These are phyloP conservation scores for Metroxylon sagu DNA, from an alignment of 176 grass and related monocot genomes.

Conservation along the genomic window DNA sequence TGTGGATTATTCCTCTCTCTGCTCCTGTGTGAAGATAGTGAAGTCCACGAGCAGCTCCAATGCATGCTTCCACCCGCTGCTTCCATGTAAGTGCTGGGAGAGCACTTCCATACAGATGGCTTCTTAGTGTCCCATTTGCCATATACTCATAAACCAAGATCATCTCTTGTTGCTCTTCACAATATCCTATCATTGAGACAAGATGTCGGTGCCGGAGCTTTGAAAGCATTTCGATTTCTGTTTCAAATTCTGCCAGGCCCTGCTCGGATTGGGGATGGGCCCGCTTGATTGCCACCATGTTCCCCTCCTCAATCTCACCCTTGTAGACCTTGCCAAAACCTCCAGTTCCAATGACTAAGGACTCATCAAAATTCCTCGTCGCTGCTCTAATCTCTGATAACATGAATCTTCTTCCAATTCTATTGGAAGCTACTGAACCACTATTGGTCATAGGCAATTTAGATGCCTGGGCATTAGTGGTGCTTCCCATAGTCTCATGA, in stretches of 20 bases:
- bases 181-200: constrained; percentile 90
- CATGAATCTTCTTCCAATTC: constrained; percentile 61
- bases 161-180: constrained; percentile 92
- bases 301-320: constrained; percentile 57
- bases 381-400: constrained; percentile 66
- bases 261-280: constrained; percentile 69
- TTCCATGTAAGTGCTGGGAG: constrained; percentile 74
- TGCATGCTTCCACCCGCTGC: constrained; percentile 68
- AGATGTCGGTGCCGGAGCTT: constrained; percentile 96
- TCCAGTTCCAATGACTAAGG: constrained; percentile 62
- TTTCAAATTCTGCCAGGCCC: constrained; percentile 89
- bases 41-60: constrained; percentile 72
- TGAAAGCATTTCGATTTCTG: constrained; percentile 91
- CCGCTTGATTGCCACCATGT: constrained; percentile 68
- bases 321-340: constrained; percentile 95
- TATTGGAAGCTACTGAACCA: constrained; percentile 39
- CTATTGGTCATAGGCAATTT: constrained; percentile 33
- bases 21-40: constrained; percentile 96
- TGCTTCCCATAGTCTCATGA: constrained; percentile 80
- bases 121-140: constrained; percentile 87
- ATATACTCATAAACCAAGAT: constrained; percentile 96
- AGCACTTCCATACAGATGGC: constrained; percentile 69
- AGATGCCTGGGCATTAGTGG: constrained; percentile 50
- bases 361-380: constrained; percentile 87
- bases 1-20: constrained; percentile 82